A percentile compares a stretch with the other conserved stretches of the same genome.
Conservation (phyloP, 768 basidiomycete genomes). For the Tremella fuciformis region DNA sequence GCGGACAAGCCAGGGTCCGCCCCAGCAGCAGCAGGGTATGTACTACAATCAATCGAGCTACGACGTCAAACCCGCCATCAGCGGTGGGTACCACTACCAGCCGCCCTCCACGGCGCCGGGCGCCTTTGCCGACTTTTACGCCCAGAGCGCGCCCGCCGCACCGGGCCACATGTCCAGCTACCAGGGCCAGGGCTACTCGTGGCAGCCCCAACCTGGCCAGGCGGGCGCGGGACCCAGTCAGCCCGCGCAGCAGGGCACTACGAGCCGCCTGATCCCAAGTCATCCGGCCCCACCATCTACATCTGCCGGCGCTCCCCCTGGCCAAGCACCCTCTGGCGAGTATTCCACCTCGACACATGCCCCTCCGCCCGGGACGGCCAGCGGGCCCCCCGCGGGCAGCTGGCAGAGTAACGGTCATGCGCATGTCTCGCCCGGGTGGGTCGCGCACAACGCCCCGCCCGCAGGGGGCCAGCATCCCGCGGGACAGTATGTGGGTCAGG, state of each 20-base stretch:
- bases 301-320: not conserved
- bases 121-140: conserved; percentile 18
- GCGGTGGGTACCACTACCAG: conserved; percentile 17
- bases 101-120: conserved; percentile 24
- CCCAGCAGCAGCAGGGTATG: conserved; percentile 6
- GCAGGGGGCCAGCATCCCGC: not conserved
- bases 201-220: no score
- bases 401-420: conserved; percentile 1
- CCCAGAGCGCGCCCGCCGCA: not conserved
- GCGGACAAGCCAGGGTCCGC: not conserved
- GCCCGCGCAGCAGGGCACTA: no score
- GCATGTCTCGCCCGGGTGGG: not conserved
- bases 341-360: not conserved
- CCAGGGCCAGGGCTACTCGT: no score
- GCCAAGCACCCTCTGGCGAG: not conserved
- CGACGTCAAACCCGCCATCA: conserved; percentile 19
- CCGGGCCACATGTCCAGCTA: not conserved
- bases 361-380: conserved; percentile 1
- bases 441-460: not conserved
- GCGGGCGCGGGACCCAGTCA: no score
- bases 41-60: conserved; percentile 11
- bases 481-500: not conserved
- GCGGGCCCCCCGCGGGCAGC: not conserved
- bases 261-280: not conserved
- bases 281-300: conserved; percentile 1